Conservation (phyloP, 2,329 filamentous ascomycete species). For the Calycina herbarum region DNA sequence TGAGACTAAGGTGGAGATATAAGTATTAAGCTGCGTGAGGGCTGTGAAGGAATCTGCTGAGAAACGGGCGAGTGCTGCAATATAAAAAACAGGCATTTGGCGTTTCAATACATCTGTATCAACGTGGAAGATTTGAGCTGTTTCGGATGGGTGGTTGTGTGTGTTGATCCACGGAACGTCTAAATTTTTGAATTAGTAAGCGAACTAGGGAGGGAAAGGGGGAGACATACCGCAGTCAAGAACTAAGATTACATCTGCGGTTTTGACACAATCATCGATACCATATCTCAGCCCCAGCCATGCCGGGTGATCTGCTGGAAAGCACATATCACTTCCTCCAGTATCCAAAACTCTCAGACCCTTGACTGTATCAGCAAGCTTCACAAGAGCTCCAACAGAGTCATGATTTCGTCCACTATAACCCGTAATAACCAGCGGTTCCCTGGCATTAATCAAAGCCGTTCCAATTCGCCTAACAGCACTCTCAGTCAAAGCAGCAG, state of each 20-base stretch:
- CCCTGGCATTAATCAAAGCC: slow-evolving; percentile 58
- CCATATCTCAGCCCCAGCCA: slow-evolving; percentile 74
- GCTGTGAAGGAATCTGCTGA: slow-evolving; percentile 64
- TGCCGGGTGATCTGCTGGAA: slow-evolving; percentile 67
- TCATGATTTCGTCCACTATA: slow-evolving; percentile 70
- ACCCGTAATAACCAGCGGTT: slow-evolving; percentile 69
- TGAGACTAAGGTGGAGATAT: slow-evolving; percentile 50
- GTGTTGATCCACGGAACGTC: slow-evolving; percentile 95
- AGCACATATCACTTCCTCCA: slow-evolving; percentile 79
- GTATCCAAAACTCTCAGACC: slow-evolving; percentile 73
- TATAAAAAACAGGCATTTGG: slow-evolving; percentile 69
- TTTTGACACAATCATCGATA: slow-evolving; percentile 68
- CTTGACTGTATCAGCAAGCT: slow-evolving; percentile 66
- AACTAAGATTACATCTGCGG: slow-evolving; percentile 81
- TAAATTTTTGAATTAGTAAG: slow-evolving; percentile 15
- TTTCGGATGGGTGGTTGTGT: slow-evolving; percentile 55
- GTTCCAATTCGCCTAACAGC: slow-evolving; percentile 62
- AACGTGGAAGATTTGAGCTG: slow-evolving; percentile 61
- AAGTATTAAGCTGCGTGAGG: slow-evolving; percentile 67
- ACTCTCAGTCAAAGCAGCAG: slow-evolving; percentile 53
- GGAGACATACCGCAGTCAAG: slow-evolving; percentile 61
- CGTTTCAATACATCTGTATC: slow-evolving; percentile 68
- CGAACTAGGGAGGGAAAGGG: neutral
- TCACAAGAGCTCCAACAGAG: slow-evolving; percentile 60
- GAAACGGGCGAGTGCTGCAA: slow-evolving; percentile 64